Percentiles rank a stretch among this genome's conserved stretches.
Evolutionary conservation across 208 protist genomes (phyloP).

Genomic region (Ichthyophonus hoferi): DNA sequence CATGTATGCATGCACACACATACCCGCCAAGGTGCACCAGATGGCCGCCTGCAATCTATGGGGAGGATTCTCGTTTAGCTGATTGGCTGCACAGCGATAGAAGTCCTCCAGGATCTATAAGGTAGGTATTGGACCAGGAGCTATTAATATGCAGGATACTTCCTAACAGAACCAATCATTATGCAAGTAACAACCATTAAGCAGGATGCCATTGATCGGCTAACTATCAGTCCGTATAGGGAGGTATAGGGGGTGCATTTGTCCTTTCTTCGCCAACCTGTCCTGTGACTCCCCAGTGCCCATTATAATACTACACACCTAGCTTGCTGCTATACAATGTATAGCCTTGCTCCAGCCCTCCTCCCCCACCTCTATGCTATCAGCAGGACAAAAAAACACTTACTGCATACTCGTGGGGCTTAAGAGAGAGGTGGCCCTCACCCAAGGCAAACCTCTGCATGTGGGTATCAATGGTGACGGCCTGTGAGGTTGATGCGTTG

Average conservation of each 20-base stretch:
- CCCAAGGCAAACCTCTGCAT: conserved; percentile 15
- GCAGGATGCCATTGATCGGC: neutral
- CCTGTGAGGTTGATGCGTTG: neutral
- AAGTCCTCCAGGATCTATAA: conserved; percentile 25
- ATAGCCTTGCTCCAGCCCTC: too few relatives aligned
- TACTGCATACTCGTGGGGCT: neutral
- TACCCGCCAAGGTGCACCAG: conserved; percentile 24
- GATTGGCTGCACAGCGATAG: neutral
- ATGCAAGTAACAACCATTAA: neutral
- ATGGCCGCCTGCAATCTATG: conserved; percentile 13
- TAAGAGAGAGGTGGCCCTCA: conserved; percentile 2
- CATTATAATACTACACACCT: too few relatives aligned
- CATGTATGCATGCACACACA: neutral
- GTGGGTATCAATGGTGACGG: conserved; percentile 31
- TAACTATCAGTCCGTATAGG: neutral
- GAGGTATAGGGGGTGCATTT: too few relatives aligned
- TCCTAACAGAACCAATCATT: neutral
- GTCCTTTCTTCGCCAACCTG: too few relatives aligned
- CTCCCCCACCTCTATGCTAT: too few relatives aligned
- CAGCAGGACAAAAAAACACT: too few relatives aligned
- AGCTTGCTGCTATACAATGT: too few relatives aligned
- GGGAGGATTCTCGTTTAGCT: neutral
- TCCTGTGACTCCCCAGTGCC: too few relatives aligned
- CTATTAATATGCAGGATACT: neutral
- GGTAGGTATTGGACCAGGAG: neutral